Percentiles rank a stretch among this genome's conserved stretches.
phyloP scores from a whole-genome alignment of 345 rosid genomes.

The Clausena lansium region DNA sequence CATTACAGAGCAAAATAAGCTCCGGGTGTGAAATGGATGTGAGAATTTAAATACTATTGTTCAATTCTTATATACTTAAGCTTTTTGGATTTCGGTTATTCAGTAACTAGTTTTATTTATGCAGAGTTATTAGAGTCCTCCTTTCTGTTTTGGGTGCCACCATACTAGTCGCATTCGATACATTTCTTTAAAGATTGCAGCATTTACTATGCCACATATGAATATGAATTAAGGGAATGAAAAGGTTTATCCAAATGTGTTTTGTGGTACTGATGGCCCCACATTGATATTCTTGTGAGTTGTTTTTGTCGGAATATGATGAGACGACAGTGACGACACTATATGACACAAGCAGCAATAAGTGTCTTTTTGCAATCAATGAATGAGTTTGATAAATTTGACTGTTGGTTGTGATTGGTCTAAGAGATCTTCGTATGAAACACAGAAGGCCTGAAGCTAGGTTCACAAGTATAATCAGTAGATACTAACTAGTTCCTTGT shows the following conservation, averaged over 20 bases:
- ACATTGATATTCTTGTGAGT: not conserved
- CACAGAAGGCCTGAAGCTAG: not conserved
- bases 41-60: not conserved
- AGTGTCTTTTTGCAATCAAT: not conserved
- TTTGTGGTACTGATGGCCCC: not conserved
- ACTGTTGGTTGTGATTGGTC: not conserved
- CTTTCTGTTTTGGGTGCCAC: not conserved
- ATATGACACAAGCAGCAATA: not conserved
- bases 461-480: not conserved
- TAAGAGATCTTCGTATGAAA: not conserved
- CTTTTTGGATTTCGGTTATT: not conserved
- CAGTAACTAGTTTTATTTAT: not conserved
- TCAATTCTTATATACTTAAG: not conserved
- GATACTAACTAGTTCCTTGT: not conserved
- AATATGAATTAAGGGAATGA: not conserved
- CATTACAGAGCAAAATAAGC: not conserved
- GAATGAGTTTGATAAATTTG: not conserved
- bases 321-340: not conserved
- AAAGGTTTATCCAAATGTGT: not conserved
- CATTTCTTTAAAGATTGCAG: not conserved
- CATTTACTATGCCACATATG: not conserved
- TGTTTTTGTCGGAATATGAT: not conserved
- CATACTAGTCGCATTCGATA: not conserved
- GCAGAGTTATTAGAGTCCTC: not conserved
- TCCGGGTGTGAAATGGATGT: not conserved